phyloP scores from a whole-genome alignment of 2,329 filamentous ascomycete species.

The Myriosclerotinia scirpicola region DNA sequence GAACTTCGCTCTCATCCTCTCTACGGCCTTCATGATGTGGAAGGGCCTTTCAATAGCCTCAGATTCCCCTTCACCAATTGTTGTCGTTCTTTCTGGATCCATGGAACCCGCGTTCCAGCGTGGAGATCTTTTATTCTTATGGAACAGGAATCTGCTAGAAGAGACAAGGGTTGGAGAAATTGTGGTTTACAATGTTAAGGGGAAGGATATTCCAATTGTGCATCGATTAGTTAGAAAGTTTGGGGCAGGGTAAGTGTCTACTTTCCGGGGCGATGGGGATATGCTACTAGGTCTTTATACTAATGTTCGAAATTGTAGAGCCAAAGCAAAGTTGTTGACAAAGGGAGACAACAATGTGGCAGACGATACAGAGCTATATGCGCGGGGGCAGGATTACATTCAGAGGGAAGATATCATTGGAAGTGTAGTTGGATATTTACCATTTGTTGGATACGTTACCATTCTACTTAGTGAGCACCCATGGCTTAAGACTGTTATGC shows the following conservation, averaged over 20 bases:
- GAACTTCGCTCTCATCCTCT: conserved; percentile 72
- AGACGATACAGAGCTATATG: conserved; percentile 91
- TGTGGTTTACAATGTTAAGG: conserved; percentile 73
- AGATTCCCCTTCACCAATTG: conserved; percentile 59
- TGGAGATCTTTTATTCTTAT: conserved; percentile 58
- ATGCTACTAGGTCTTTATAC: not conserved
- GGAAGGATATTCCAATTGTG: conserved; percentile 96
- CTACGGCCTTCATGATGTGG: conserved; percentile 73
- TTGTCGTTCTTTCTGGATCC: conserved; percentile 59
- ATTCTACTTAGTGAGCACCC: conserved; percentile 94
- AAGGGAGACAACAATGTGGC: conserved; percentile 97
- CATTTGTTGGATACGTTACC: conserved; percentile 94
- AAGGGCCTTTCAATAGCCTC: conserved; percentile 67
- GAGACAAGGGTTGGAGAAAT: conserved; percentile 70
- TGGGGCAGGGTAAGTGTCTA: conserved; percentile 52
- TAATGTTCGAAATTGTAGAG: conserved; percentile 41
- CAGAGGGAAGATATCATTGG: conserved; percentile 89
- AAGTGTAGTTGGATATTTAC: conserved; percentile 86
- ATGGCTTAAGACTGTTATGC: conserved; percentile 93
- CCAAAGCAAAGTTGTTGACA: conserved; percentile 74
- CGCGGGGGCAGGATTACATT: conserved; percentile 81
- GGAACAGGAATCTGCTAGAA: conserved; percentile 53
- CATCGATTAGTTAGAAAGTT: conserved; percentile 83
- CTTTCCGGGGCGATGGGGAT: not conserved
- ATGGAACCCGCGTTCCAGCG: conserved; percentile 64